Evolutionary conservation across 140 eudicot genomes (phyloP), one percentile per base, ranked within the genome.

Genomic region (Senecio squalidus): DNA sequence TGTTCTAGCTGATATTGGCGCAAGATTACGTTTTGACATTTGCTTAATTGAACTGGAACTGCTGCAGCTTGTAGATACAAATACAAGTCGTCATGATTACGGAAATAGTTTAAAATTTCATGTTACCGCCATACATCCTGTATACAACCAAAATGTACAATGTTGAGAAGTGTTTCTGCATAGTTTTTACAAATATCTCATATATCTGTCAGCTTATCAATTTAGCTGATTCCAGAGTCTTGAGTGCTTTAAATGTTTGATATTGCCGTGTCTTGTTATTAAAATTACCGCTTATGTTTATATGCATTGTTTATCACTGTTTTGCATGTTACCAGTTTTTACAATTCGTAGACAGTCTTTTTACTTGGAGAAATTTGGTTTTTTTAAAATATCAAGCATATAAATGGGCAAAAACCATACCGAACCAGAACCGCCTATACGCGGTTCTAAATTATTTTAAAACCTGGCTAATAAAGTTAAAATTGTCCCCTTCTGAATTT

Each of bases 1-100:
- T 75, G 20, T 62, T 80, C 58, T 76, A 71, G 62, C 40, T 34
- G 7, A 34, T 4, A 14, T 34, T 9, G n/a, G n/a, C 11, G 40
- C n/a, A 34, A 34, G 11, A 6, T 4, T 30, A 30, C 5, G 5
- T 6, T 30, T 30, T 30, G 5, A 30, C 5, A 30, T 30, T 30
- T 34, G 40, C 40, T 34, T 14, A 34, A 34, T 7, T 34, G 40
- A 34, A 34, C 40, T 9, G 40, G 40, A 34, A 9, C 40, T 34
- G 40, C n/a, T 1, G 14, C 40, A 34, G 40, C n/a, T 34, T 34
- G 40, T 34, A 34, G 40, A 34, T 34, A 34, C n/a, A 34, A 34
- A 34, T 34, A 34, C 40, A 34, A 30, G 36, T 30, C 36, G 5
- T 9, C 8, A 30, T 3, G 36, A 30, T 4, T 9, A 1, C 9